Conservation (phyloP, 177 flowering plant species). For the Vitis hybrid region DNA sequence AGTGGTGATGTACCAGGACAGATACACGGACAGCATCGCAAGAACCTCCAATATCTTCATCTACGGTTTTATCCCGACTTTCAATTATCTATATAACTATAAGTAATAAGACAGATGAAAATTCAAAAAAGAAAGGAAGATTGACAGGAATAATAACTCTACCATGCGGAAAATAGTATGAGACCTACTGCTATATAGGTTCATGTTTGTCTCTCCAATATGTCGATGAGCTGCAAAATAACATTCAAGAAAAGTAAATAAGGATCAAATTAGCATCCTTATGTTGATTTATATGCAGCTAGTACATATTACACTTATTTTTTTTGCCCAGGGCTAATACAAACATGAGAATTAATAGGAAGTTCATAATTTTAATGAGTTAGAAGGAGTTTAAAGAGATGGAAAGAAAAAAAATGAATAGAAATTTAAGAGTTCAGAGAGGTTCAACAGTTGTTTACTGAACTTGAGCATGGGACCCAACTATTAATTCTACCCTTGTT, state of each 20-base stretch:
- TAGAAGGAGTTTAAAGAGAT: no score
- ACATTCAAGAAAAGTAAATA: slow-evolving; percentile 4
- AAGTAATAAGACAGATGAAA: slow-evolving; percentile 8
- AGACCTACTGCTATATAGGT: slow-evolving; percentile 87
- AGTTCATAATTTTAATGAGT: no score
- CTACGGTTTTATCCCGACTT: slow-evolving; percentile 77
- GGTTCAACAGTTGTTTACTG: no score
- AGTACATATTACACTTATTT: not conserved
- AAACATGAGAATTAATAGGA: no score
- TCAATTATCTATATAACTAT: slow-evolving; percentile 70
- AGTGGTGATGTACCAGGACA: slow-evolving; percentile 59
- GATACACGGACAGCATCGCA: slow-evolving; percentile 99
- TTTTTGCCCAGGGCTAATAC: no score
- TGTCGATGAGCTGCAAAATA: slow-evolving; percentile 86
- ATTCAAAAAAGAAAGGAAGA: not conserved
- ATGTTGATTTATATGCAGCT: not conserved
- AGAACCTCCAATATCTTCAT: slow-evolving; percentile 43
- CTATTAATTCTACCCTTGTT: no score
- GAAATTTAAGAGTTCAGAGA: no score
- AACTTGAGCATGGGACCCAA: no score
- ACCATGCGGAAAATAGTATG: slow-evolving; percentile 99
- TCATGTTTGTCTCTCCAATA: slow-evolving; percentile 99
- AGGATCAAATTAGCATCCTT: not conserved
- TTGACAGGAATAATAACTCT: slow-evolving; percentile 10
- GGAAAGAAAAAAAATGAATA: no score